Percentiles rank a stretch among this genome's conserved stretches.
phyloP scores from a whole-genome alignment of 805 yeast genomes.

The Barnettozyma botsteinii region DNA sequence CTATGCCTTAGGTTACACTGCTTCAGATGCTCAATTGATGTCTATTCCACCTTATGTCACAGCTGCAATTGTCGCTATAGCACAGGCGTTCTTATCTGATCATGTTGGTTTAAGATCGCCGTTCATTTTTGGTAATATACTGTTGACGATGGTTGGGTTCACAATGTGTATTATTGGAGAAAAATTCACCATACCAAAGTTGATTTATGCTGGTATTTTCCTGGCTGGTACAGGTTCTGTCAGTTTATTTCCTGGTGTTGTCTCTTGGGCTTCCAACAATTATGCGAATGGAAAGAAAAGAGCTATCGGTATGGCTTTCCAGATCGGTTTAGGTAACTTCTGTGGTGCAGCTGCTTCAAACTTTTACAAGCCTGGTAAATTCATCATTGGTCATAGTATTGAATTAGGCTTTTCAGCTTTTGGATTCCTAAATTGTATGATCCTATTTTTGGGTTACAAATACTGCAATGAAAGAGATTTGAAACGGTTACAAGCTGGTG shows the following conservation, averaged over 20 bases:
- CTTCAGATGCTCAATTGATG: conserved; percentile 35
- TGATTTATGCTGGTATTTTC: conserved; percentile 29
- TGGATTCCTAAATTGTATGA: conserved; percentile 29
- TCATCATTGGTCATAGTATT: conserved; percentile 28
- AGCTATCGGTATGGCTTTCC: conserved; percentile 35
- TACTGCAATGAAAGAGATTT: conserved; percentile 24
- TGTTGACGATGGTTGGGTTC: conserved; percentile 31
- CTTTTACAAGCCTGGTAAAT: conserved; percentile 29
- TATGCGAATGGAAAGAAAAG: conserved; percentile 32
- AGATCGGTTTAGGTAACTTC: conserved; percentile 35
- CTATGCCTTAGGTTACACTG: conserved; percentile 32
- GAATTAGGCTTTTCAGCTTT: conserved; percentile 22
- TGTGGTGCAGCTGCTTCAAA: conserved; percentile 33
- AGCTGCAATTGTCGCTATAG: conserved; percentile 26
- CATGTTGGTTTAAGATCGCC: conserved; percentile 28
- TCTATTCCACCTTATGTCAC: conserved; percentile 37
- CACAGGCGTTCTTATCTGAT: conserved; percentile 26
- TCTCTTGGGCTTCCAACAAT: conserved; percentile 33
- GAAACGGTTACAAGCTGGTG: conserved; percentile 27
- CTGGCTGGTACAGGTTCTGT: conserved; percentile 29
- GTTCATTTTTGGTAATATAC: conserved; percentile 23
- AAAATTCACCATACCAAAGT: conserved; percentile 19
- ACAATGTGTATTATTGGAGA: conserved; percentile 26
- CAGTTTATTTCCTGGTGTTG: conserved; percentile 30
- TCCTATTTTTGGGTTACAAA: conserved; percentile 20